These are phyloP conservation scores for Polytrichum formosum DNA, from an alignment of 225 moss, liverwort and hornwort genomes.

Conservation along the genomic window DNA sequence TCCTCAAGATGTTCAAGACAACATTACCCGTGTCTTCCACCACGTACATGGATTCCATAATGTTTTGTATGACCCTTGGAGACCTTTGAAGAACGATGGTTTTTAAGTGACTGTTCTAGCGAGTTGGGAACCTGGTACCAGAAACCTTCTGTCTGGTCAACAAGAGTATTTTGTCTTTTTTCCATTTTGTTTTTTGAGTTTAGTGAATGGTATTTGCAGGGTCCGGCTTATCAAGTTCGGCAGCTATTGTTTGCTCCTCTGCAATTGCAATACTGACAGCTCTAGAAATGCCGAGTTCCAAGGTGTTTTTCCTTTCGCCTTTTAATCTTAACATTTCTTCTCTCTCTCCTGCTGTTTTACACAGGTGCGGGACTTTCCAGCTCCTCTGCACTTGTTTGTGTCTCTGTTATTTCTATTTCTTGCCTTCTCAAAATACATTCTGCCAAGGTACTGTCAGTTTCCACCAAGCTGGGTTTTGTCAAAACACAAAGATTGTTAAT, in stretches of 20 bases:
- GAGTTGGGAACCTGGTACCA: no score
- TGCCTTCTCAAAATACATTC: constrained; percentile 41
- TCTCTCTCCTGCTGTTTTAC: constrained; percentile 10
- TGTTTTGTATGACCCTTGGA: no score
- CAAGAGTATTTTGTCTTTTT: no score
- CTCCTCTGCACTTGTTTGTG: constrained; percentile 81
- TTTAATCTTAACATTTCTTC: constrained; percentile 20
- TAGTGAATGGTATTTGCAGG: constrained; percentile 50
- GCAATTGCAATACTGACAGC: constrained; percentile 74
- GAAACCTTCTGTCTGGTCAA: no score
- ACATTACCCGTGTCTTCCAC: no score
- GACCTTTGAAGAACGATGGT: no score
- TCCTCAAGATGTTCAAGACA: no score
- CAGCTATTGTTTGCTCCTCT: constrained; percentile 96
- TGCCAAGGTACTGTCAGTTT: constrained; percentile 51
- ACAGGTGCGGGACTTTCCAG: constrained; percentile 89
- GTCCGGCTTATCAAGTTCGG: constrained; percentile 92
- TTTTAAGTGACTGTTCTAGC: no score
- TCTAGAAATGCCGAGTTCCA: constrained; percentile 63
- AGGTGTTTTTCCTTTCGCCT: constrained; percentile 52
- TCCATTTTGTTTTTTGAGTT: neutral
- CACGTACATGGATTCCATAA: no score
- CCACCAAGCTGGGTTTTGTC: neutral
- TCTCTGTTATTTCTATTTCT: constrained; percentile 64
- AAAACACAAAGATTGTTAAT: no score